phyloP scores from a whole-genome alignment of 805 yeast species.

The Blastobotrys parvus region DNA sequence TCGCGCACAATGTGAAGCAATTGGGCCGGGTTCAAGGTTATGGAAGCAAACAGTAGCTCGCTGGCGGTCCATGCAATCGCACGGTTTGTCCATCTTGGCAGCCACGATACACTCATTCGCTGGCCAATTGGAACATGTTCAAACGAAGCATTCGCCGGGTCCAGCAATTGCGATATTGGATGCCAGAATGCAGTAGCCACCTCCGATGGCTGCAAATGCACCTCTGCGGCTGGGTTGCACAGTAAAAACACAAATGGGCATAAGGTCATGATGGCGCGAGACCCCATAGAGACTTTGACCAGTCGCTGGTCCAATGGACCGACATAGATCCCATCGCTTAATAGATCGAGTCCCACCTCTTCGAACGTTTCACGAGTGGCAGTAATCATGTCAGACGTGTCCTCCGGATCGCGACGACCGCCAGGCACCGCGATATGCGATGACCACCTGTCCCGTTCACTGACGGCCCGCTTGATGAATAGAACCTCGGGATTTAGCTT shows the following conservation, averaged over 20 bases:
- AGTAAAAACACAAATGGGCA: constrained; percentile 30
- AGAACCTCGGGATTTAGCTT: constrained; percentile 24
- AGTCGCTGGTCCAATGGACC: constrained; percentile 30
- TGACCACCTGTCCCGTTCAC: constrained; percentile 33
- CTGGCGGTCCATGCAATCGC: constrained; percentile 19
- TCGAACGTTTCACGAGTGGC: constrained; percentile 32
- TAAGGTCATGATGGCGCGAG: constrained; percentile 25
- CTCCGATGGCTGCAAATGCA: constrained; percentile 27
- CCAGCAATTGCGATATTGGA: constrained; percentile 22
- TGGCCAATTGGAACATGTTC: constrained; percentile 19
- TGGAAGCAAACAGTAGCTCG: constrained; percentile 23
- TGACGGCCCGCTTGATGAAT: constrained; percentile 29
- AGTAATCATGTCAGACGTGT: constrained; percentile 26
- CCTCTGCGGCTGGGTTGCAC: constrained; percentile 14
- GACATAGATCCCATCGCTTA: constrained; percentile 19
- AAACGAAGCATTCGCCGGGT: constrained; percentile 10
- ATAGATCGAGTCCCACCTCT: constrained; percentile 33
- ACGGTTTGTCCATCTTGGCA: constrained; percentile 7
- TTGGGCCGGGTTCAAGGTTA: constrained; percentile 9
- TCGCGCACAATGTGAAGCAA: neutral
- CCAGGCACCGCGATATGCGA: constrained; percentile 36
- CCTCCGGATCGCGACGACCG: constrained; percentile 31
- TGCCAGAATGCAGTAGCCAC: constrained; percentile 32
- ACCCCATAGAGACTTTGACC: constrained; percentile 28
- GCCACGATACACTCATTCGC: constrained; percentile 12